A percentile compares a stretch with the other conserved stretches of the same genome.
Conservation (phyloP, 1,284 basidiomycete species). For the Microbotryum silenes-acaulis region DNA sequence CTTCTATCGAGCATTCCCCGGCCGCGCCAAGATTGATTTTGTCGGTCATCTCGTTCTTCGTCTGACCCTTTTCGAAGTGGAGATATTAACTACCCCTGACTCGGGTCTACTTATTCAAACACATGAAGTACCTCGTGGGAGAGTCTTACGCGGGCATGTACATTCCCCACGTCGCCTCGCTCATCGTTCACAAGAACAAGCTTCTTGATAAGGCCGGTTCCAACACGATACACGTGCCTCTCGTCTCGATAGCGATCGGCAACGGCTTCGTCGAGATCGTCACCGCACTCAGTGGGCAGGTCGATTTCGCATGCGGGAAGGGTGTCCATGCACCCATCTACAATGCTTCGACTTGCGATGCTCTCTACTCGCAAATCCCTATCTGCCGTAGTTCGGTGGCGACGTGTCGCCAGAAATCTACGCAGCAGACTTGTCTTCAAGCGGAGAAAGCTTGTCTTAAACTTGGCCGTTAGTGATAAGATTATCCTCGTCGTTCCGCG, state of each 20-base stretch:
- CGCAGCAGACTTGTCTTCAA: constrained; percentile 37
- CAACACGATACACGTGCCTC: constrained; percentile 52
- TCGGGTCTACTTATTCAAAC: background rate
- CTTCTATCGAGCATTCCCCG: constrained; percentile 38
- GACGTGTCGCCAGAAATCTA: constrained; percentile 33
- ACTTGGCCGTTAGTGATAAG: too few species aligned
- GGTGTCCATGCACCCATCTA: too few species aligned
- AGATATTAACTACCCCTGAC: background rate
- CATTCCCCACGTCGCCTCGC: constrained; percentile 65
- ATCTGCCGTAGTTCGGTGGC: too few species aligned
- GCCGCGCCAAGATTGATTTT: constrained; percentile 25
- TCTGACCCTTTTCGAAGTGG: constrained; percentile 2
- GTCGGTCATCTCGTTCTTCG: constrained; percentile 5
- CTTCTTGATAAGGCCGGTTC: constrained; percentile 35
- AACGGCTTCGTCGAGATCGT: constrained; percentile 70
- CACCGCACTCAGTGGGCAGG: too few species aligned
- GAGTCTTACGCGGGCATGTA: constrained; percentile 66
- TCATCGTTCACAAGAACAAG: constrained; percentile 68
- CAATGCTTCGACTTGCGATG: too few species aligned
- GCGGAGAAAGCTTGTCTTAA: too few species aligned
- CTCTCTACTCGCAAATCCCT: too few species aligned
- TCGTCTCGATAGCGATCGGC: constrained; percentile 69
- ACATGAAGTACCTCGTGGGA: constrained; percentile 39
- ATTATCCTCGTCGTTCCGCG: too few species aligned
- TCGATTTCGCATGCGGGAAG: too few species aligned